These are phyloP conservation scores for Lachnellula hyalina DNA, from an alignment of 2,329 filamentous ascomycete species.

Conservation along the genomic window DNA sequence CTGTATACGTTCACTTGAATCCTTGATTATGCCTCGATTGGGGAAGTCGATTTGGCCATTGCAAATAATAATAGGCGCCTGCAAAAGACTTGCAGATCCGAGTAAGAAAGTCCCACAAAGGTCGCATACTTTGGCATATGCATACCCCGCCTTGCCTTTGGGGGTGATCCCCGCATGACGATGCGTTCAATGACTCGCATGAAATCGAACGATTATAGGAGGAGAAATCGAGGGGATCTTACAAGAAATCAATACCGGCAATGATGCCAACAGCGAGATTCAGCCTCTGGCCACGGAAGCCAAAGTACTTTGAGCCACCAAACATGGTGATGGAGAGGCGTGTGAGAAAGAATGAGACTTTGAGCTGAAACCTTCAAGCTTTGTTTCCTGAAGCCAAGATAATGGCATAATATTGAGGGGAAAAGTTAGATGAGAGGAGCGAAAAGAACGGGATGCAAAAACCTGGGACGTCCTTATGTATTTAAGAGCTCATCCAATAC, in stretches of 20 bases:
- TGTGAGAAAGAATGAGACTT: neutral
- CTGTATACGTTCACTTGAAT: neutral
- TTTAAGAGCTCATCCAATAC: too few species aligned
- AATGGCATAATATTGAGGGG: neutral
- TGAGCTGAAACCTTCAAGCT: too few species aligned
- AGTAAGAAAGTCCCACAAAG: too few species aligned
- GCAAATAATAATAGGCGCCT: too few species aligned
- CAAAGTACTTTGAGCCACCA: conserved; percentile 46
- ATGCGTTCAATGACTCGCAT: neutral
- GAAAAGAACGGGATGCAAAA: neutral
- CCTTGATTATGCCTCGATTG: too few species aligned
- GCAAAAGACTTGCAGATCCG: too few species aligned
- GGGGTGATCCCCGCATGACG: too few species aligned
- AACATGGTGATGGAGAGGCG: conserved; percentile 33
- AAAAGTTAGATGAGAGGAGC: neutral
- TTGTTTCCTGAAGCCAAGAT: neutral
- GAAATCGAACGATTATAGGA: neutral
- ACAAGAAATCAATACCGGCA: conserved; percentile 67
- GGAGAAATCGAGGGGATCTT: conserved; percentile 34
- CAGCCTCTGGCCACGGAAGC: conserved; percentile 59
- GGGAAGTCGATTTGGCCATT: too few species aligned
- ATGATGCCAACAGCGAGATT: conserved; percentile 67
- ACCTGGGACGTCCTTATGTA: neutral
- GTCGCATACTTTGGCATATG: too few species aligned
- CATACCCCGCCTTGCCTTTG: too few species aligned